Percentiles rank a stretch among this genome's conserved stretches.
Conservation (phyloP, 1,139 yeast genomes). For the Candida buenavistaensis region DNA sequence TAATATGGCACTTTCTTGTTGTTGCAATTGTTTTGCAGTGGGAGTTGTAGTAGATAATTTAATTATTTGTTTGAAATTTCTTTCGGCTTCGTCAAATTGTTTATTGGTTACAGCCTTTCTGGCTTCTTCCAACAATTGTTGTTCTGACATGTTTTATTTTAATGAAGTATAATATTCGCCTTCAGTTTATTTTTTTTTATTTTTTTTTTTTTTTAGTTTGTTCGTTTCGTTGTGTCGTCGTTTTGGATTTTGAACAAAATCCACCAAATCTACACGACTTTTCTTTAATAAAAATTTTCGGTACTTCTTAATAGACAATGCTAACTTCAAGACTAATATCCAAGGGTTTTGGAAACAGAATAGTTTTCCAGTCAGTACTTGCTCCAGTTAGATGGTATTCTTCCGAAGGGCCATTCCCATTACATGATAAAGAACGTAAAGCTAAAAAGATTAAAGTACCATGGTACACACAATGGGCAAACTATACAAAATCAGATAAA, state of each 20-base stretch:
- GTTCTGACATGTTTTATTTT: constrained; percentile 16
- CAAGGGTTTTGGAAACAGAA: neutral
- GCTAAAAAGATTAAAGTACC: constrained; percentile 27
- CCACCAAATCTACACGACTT: constrained; percentile 1
- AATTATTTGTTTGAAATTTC: constrained; percentile 45
- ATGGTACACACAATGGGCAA: constrained; percentile 42
- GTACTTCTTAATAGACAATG: neutral
- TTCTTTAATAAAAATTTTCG: neutral
- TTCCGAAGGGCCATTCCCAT: constrained; percentile 33
- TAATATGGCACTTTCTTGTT: constrained; percentile 62
- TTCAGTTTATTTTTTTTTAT: neutral
- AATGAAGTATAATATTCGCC: neutral
- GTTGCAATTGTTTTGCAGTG: constrained; percentile 30
- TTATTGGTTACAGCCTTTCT: constrained; percentile 52
- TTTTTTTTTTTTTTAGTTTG: no score
- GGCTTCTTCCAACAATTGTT: constrained; percentile 49
- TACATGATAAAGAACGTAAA: constrained; percentile 25
- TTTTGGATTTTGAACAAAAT: no score
- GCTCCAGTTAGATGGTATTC: constrained; percentile 7
- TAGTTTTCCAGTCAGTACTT: neutral
- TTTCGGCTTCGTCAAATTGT: constrained; percentile 57
- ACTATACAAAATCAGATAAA: constrained; percentile 36
- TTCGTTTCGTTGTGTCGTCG: no score
- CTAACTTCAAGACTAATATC: neutral
- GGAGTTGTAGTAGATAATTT: constrained; percentile 36